A percentile compares a stretch with the other conserved stretches of the same genome.
Evolutionary conservation across 768 basidiomycete genomes (phyloP).

Genomic region (Suillus clintonianus): DNA sequence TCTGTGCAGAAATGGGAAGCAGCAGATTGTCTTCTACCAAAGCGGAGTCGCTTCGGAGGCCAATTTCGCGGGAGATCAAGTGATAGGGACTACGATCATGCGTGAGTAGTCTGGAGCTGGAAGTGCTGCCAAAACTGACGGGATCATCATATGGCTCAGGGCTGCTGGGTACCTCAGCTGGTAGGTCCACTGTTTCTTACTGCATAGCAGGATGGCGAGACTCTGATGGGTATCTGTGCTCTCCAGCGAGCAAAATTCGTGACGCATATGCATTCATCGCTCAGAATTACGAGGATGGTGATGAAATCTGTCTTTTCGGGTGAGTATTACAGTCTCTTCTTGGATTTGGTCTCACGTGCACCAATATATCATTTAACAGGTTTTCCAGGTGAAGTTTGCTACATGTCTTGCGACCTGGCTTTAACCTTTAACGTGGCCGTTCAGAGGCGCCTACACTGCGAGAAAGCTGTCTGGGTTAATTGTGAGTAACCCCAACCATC

Average conservation of each 20-base stretch:
- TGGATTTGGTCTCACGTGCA: background rate
- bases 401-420: background rate
- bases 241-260: slow-evolving; percentile 23
- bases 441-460: slow-evolving; percentile 8
- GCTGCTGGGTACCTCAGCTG: slow-evolving; percentile 5
- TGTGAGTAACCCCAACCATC: background rate
- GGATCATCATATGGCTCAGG: background rate
- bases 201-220: background rate
- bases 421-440: background rate
- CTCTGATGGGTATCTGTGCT: background rate
- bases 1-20: background rate
- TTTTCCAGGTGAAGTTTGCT: background rate
- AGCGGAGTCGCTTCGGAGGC: slow-evolving; percentile 24
- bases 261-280: slow-evolving; percentile 28
- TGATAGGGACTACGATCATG: too few species aligned
- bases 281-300: slow-evolving; percentile 20
- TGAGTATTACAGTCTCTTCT: background rate
- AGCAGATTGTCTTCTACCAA: slow-evolving; percentile 25
- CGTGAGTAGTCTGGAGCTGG: background rate
- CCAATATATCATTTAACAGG: background rate
- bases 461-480: slow-evolving; percentile 9
- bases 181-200: background rate
- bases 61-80: slow-evolving; percentile 13
- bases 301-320: slow-evolving; percentile 20
- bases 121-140: too few species aligned